A percentile compares a stretch with the other conserved stretches of the same genome.
These are phyloP conservation scores for Curvularia spicifera DNA, from an alignment of 2,329 filamentous ascomycete species.

Conservation along the genomic window DNA sequence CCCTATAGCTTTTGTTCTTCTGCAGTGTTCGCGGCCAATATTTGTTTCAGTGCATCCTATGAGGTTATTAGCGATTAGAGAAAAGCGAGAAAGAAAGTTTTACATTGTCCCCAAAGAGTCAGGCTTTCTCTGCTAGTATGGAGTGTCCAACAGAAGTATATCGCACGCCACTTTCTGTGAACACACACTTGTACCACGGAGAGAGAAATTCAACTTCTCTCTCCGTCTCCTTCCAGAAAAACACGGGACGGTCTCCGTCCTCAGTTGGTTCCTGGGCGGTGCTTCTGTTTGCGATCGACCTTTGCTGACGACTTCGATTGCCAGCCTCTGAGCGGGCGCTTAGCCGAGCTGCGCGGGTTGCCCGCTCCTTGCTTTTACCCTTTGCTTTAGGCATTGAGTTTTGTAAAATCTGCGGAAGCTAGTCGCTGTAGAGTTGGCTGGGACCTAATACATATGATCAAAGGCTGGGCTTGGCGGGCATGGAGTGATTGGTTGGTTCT, in stretches of 20 bases:
- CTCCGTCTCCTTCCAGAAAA: neutral
- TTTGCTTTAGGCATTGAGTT: neutral
- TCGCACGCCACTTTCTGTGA: neutral
- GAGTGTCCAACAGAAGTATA: neutral
- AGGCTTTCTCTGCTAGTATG: neutral
- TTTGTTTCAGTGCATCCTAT: neutral
- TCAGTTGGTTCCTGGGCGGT: neutral
- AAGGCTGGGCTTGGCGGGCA: neutral
- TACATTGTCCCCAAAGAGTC: neutral
- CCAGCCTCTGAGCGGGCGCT: neutral
- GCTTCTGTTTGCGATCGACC: neutral
- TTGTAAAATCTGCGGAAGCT: neutral
- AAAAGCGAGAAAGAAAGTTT: neutral
- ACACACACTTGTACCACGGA: neutral
- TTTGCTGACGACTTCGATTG: neutral
- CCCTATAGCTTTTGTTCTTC: neutral
- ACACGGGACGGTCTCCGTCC: neutral
- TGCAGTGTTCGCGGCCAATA: neutral
- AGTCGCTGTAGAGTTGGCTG: neutral
- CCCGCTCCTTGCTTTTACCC: neutral
- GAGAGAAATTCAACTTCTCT: neutral
- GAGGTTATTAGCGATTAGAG: neutral
- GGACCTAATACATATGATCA: neutral
- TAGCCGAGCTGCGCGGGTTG: neutral
- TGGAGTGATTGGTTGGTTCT: neutral